Percentiles rank a stretch among this genome's conserved stretches.
Conservation (phyloP, 495 filamentous ascomycete genomes). For the Aspergillus nanangensis region DNA sequence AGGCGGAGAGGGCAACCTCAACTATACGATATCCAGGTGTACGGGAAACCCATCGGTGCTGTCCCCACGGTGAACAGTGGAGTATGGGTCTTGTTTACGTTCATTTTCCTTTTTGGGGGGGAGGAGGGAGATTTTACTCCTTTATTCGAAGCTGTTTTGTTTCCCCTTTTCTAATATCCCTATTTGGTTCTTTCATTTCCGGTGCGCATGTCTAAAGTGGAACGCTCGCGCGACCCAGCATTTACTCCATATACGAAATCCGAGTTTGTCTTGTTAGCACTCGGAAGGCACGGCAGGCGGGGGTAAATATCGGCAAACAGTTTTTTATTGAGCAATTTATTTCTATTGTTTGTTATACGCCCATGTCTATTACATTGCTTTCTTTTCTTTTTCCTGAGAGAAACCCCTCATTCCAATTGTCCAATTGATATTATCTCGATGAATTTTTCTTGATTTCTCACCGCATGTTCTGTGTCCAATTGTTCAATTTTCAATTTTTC, state of each 20-base stretch:
- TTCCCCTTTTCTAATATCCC: conserved; percentile 3
- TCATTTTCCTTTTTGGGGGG: conserved; percentile 14
- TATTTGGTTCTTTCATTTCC: not conserved
- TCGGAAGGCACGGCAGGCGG: not conserved
- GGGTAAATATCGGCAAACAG: conserved; percentile 10
- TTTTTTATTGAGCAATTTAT: conserved; percentile 9
- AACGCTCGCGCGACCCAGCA: not conserved
- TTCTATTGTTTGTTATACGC: conserved; percentile 5
- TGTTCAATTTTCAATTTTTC: not conserved
- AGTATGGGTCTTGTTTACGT: conserved; percentile 10
- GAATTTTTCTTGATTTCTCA: conserved; percentile 17
- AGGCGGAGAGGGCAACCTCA: conserved; percentile 22
- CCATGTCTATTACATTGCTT: not conserved
- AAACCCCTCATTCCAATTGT: too few species aligned
- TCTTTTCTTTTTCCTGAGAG: not conserved
- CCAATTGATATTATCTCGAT: not conserved
- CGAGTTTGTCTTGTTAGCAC: not conserved
- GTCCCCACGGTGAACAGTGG: too few species aligned
- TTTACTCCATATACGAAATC: not conserved
- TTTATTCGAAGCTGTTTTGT: conserved; percentile 8
- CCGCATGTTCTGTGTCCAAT: conserved; percentile 11
- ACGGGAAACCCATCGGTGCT: too few species aligned
- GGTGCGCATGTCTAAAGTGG: not conserved
- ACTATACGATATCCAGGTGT: conserved; percentile 1
- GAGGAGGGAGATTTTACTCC: too few species aligned